Evolutionary conservation across 768 basidiomycete genomes (phyloP), one percentile per base, ranked within the genome.

Genomic region (Favolaschia claudopus): DNA sequence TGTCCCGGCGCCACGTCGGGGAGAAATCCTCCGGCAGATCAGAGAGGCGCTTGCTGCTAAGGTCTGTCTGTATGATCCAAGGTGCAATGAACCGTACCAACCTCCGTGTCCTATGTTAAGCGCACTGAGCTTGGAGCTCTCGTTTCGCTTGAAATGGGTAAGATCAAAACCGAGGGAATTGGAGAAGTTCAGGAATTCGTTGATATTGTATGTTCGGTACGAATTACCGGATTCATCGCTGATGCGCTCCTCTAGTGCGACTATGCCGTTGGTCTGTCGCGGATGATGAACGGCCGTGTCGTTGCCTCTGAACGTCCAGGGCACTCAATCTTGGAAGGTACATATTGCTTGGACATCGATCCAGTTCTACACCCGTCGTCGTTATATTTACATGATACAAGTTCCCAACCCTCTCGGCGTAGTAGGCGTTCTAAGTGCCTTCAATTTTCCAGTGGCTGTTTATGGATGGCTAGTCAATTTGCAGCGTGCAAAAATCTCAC

Each of bases 181-280:
- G 96, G 96, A 15, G 95, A 97, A 77, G 94, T 98, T 13, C 93
- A 96, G 70, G 95, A 96, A 76, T 94, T 96, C 68, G 85, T 97
- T 57, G 95, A 97, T 69, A 93, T 96, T 63, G 93, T 97, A 71
- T 70, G 91, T 79, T 46, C 49, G 14, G 48, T 45, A 31, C 31
- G 20, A 34, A 12, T 34, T 28, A 10, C 46, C 24, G 49, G 29
- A 31, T 50, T 39, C n/a, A 37, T 58, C 39, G 54, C 47, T 50
- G 39, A 37, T 40, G 31, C 24, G 48, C 36, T 24, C 12, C 17
- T 50, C 19, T 51, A 96, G 95, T 96, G 94, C 65, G 95, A 97
- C 74, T 96, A 95, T 74, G 95, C 86, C n/a, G 87, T 93, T 19
- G 95, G 95, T 14, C 77, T 97, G 37, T 96, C 94, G 15, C 84